Conservation (phyloP, 2,329 filamentous ascomycete species). For the Penicillium rolfsii region DNA sequence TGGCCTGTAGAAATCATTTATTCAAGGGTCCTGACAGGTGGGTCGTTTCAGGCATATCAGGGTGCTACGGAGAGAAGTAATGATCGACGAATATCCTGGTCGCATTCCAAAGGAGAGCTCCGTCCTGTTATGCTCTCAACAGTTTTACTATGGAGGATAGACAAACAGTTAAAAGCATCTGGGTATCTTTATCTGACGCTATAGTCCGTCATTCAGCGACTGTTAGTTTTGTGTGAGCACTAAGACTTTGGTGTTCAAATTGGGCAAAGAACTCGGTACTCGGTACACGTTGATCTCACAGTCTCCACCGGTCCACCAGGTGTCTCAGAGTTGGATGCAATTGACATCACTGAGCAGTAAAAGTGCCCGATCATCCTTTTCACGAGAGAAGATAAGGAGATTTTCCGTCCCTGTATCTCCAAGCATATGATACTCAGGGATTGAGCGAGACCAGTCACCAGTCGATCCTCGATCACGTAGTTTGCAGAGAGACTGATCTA, state of each 20-base stretch:
- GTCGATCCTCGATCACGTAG: neutral
- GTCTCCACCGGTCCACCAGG: constrained; percentile 15
- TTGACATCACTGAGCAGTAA: constrained; percentile 17
- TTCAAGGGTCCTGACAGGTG: constrained; percentile 15
- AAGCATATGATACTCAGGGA: constrained; percentile 2
- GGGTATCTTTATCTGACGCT: neutral
- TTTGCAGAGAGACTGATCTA: neutral
- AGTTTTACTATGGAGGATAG: neutral
- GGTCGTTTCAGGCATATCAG: constrained; percentile 21
- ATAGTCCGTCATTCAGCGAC: no score
- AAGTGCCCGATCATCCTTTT: neutral
- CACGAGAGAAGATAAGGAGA: neutral
- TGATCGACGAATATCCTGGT: constrained; percentile 12
- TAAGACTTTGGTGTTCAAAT: neutral
- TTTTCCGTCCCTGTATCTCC: neutral
- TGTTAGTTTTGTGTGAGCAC: neutral
- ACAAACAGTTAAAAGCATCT: neutral
- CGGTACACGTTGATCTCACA: neutral
- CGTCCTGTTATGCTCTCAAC: neutral
- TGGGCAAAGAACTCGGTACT: neutral
- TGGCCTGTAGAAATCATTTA: neutral
- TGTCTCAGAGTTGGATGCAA: constrained; percentile 14
- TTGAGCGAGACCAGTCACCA: no score
- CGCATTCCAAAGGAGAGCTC: neutral
- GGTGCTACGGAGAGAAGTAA: constrained; percentile 12